phyloP scores from a whole-genome alignment of 2,329 filamentous ascomycete species.

The Pleomassaria siparia region DNA sequence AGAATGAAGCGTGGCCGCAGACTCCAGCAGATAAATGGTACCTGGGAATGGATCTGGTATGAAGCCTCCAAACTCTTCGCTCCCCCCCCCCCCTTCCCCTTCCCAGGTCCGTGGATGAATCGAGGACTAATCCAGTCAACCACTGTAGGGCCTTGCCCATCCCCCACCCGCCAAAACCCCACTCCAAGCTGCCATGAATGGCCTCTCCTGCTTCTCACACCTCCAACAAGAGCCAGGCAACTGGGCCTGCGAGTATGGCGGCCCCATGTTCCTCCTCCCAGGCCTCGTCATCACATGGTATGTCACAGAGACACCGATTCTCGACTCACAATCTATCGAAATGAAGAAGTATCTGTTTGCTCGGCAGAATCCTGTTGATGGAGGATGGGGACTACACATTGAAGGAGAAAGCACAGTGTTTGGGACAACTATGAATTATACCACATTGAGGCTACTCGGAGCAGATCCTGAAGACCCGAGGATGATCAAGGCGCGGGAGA shows the following conservation, averaged over 20 bases:
- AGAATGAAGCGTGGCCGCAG: slow-evolving; percentile 78
- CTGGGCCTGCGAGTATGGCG: slow-evolving; percentile 97
- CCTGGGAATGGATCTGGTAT: slow-evolving; percentile 76
- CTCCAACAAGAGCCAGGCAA: slow-evolving; percentile 87
- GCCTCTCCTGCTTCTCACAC: slow-evolving; percentile 82
- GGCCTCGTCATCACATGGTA: slow-evolving; percentile 85
- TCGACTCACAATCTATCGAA: slow-evolving; percentile 76
- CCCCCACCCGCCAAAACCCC: slow-evolving; percentile 72
- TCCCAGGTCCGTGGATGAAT: neutral
- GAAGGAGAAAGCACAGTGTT: slow-evolving; percentile 92
- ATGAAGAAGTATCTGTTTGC: slow-evolving; percentile 92
- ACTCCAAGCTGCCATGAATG: slow-evolving; percentile 78
- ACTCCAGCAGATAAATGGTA: slow-evolving; percentile 86
- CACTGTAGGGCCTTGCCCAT: slow-evolving; percentile 68
- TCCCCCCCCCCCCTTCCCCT: no score
- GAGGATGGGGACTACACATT: slow-evolving; percentile 97
- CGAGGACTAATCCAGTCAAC: neutral
- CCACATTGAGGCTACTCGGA: slow-evolving; percentile 75
- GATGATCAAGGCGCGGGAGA: slow-evolving; percentile 81
- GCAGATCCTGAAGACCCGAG: slow-evolving; percentile 79
- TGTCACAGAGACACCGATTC: slow-evolving; percentile 83
- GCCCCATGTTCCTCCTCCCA: slow-evolving; percentile 92
- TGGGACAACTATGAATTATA: slow-evolving; percentile 88
- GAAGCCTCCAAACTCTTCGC: neutral
- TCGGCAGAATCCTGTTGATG: slow-evolving; percentile 80